These are phyloP conservation scores for Cordyceps farinosa DNA, from an alignment of 2,329 filamentous ascomycete species.

Conservation along the genomic window DNA sequence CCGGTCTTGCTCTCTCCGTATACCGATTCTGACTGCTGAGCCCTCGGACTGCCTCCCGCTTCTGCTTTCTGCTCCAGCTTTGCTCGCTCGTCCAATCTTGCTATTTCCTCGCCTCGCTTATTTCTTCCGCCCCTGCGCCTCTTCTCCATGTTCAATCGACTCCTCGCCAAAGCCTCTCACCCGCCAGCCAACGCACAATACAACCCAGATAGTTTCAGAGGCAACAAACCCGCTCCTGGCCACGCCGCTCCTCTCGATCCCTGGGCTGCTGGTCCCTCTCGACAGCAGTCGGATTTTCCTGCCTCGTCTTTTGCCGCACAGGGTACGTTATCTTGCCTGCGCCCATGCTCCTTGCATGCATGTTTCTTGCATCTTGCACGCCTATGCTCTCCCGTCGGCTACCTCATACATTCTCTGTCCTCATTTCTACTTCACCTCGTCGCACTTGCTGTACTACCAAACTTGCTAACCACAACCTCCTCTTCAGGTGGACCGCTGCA, in stretches of 20 bases:
- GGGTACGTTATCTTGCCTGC: background rate
- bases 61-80: background rate
- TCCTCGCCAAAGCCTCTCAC: conserved; percentile 28
- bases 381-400: background rate
- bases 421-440: background rate
- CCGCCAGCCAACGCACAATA: conserved; percentile 16
- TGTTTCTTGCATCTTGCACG: background rate
- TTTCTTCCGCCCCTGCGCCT: conserved; percentile 3
- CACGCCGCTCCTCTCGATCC: background rate
- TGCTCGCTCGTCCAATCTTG: background rate
- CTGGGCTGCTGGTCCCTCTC: conserved; percentile 10
- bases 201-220: conserved; percentile 15
- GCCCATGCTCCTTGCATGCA: background rate
- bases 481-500: conserved; percentile 12
- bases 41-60: background rate
- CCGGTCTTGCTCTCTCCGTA: background rate
- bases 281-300: conserved; percentile 2
- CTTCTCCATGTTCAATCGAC: conserved; percentile 38
- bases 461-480: background rate
- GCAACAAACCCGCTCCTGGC: conserved; percentile 13
- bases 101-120: background rate
- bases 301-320: background rate
- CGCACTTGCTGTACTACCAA: background rate
- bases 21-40: background rate
- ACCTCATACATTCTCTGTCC: background rate